phyloP scores from a whole-genome alignment of 73 alveolate genomes.

The Paramecium biaurelia region DNA sequence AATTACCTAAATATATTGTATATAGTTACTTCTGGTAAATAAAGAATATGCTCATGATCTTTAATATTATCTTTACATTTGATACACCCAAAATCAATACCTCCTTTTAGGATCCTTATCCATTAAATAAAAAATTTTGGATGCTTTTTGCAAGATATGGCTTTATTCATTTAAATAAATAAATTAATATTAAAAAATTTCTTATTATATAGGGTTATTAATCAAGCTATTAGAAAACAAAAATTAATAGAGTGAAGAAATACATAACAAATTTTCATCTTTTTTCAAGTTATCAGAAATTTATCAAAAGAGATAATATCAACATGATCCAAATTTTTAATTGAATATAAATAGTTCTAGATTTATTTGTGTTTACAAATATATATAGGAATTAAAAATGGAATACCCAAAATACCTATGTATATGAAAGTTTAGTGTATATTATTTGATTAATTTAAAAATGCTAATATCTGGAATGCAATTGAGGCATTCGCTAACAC shows the following conservation, averaged over 20 bases:
- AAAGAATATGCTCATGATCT: background rate
- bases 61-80: background rate
- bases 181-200: background rate
- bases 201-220: too few relatives aligned
- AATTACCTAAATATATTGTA: background rate
- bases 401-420: background rate
- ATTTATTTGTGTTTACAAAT: too few relatives aligned
- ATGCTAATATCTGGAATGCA: conserved; percentile 40
- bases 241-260: background rate
- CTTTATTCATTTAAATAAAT: background rate
- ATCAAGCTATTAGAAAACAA: too few relatives aligned
- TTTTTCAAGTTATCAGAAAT: too few relatives aligned
- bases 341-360: too few relatives aligned
- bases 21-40: background rate
- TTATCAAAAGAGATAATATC: too few relatives aligned
- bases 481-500: conserved; percentile 38
- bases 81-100: background rate
- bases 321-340: background rate
- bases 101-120: background rate
- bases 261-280: background rate
- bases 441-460: background rate
- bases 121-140: background rate
- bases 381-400: too few relatives aligned
- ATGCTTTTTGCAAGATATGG: background rate
- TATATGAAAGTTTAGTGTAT: background rate